A percentile compares a stretch with the other conserved stretches of the same genome.
Conservation (phyloP, 148 eudicot species). For the Agrostemma githago region DNA sequence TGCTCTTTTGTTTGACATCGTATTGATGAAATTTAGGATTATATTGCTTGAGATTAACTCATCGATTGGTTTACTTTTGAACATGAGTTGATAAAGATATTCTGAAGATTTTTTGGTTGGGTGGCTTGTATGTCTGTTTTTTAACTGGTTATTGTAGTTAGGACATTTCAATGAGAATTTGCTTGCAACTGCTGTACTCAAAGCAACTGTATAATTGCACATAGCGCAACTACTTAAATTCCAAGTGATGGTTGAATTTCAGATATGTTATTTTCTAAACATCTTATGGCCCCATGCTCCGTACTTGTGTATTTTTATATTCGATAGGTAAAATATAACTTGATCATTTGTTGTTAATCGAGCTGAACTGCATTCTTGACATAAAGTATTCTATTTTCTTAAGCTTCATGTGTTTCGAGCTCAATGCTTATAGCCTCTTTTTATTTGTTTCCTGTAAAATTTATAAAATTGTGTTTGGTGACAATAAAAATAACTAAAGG, state of each 20-base stretch:
- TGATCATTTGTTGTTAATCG: not conserved
- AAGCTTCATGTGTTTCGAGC: not conserved
- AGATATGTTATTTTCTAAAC: not conserved
- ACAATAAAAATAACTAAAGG: too few species aligned
- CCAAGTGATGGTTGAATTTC: not conserved
- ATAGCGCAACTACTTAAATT: not conserved
- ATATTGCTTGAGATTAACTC: not conserved
- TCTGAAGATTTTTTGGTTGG: not conserved
- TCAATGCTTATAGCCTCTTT: not conserved
- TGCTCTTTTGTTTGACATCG: not conserved
- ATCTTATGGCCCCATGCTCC: not conserved
- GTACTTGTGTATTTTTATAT: not conserved
- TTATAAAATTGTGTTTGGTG: too few species aligned
- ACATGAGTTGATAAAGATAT: not conserved
- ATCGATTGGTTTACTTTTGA: not conserved
- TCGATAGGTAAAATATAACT: not conserved
- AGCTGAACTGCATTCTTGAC: not conserved
- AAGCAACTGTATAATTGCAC: not conserved
- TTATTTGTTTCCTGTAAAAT: too few species aligned
- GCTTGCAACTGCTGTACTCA: not conserved
- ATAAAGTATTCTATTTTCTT: not conserved
- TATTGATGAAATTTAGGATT: not conserved
- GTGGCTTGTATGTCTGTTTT: not conserved
- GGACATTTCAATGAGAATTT: not conserved
- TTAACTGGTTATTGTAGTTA: not conserved